A percentile compares a stretch with the other conserved stretches of the same genome.
phyloP scores from a whole-genome alignment of 305 asterid species.

The Solanum hybrid region DNA sequence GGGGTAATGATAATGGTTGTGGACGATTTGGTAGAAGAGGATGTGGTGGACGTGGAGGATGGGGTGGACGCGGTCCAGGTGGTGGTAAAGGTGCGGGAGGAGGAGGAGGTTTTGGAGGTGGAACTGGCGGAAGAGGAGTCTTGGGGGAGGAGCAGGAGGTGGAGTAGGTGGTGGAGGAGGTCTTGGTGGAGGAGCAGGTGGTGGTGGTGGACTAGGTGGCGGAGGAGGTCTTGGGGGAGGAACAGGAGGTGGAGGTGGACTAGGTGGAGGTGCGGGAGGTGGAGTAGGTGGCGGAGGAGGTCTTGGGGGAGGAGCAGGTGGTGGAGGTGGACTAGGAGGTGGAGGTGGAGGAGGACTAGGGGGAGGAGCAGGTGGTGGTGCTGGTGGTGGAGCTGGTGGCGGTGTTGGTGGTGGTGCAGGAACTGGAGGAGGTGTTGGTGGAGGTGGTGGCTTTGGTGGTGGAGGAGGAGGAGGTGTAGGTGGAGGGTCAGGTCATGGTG shows the following conservation, averaged over 20 bases:
- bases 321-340: not conserved
- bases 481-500: constrained; percentile 32
- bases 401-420: constrained; percentile 22
- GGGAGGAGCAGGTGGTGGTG: not conserved
- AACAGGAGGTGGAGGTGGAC: constrained; percentile 25
- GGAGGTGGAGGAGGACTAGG: not conserved
- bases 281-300: not conserved
- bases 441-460: constrained; percentile 13
- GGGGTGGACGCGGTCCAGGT: constrained; percentile 9
- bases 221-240: constrained; percentile 28
- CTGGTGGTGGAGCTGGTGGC: not conserved
- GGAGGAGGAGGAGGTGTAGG: constrained; percentile 31
- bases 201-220: constrained; percentile 8
- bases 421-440: constrained; percentile 18
- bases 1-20: constrained; percentile 39
- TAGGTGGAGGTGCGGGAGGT: not conserved
- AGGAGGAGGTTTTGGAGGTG: constrained; percentile 15
- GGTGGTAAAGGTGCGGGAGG: constrained; percentile 14
- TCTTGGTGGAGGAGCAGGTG: not conserved
- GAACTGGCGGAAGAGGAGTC: constrained; percentile 17
- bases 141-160: constrained; percentile 27
- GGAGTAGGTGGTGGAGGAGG: constrained; percentile 26
- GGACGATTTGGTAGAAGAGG: constrained; percentile 33
- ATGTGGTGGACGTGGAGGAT: constrained; percentile 26
- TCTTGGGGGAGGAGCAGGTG: not conserved